Conservation (phyloP, 805 yeast genomes). For the Saturnispora gosingensis region DNA sequence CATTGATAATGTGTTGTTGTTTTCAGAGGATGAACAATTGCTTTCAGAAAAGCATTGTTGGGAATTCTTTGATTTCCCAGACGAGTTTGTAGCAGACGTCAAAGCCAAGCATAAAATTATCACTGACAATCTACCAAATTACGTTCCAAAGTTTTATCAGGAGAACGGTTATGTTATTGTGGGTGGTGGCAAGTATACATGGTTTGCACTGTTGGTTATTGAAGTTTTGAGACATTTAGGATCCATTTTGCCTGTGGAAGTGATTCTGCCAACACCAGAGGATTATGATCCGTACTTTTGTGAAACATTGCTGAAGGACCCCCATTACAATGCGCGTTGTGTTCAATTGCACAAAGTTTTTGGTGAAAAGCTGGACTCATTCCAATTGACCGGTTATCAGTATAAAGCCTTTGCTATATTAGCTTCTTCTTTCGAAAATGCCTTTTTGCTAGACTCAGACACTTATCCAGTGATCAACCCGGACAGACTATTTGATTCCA, state of each 20-base stretch:
- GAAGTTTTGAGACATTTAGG: conserved; percentile 35
- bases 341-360: conserved; percentile 31
- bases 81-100: conserved; percentile 37
- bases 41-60: conserved; percentile 7
- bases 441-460: conserved; percentile 37
- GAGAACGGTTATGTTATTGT: conserved; percentile 31
- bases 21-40: conserved; percentile 7
- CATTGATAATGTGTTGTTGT: conserved; percentile 11
- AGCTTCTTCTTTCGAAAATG: conserved; percentile 40
- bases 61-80: conserved; percentile 18
- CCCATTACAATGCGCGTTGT: conserved; percentile 34
- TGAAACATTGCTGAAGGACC: conserved; percentile 27
- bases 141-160: conserved; percentile 20
- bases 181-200: conserved; percentile 36
- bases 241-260: conserved; percentile 29
- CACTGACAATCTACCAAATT: conserved; percentile 36
- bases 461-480: conserved; percentile 39
- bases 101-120: conserved; percentile 38
- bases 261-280: conserved; percentile 11
- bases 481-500: conserved; percentile 37
- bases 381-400: conserved; percentile 29
- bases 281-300: conserved; percentile 20
- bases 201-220: conserved; percentile 32
- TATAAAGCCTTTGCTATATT: conserved; percentile 37
- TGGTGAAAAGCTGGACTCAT: conserved; percentile 21